Percentiles rank a stretch among this genome's conserved stretches.
phyloP scores from a whole-genome alignment of 768 basidiomycete species.

The Lentinula sp. region DNA sequence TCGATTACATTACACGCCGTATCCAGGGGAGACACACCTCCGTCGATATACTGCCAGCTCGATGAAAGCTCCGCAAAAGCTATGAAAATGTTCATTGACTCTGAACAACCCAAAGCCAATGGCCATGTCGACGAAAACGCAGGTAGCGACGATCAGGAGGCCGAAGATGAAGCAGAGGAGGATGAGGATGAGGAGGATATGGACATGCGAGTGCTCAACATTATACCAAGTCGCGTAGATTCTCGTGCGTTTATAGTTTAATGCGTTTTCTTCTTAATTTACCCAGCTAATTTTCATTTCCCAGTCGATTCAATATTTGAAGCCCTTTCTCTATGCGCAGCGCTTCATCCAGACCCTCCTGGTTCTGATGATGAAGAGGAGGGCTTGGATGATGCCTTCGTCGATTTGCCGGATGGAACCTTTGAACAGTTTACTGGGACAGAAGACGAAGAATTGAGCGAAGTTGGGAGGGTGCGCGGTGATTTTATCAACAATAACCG shows the following conservation, averaged over 20 bases:
- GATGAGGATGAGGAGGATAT: constrained; percentile 17
- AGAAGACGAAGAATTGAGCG: constrained; percentile 69
- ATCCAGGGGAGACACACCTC: constrained; percentile 54
- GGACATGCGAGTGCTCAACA: constrained; percentile 70
- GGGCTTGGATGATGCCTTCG: constrained; percentile 47
- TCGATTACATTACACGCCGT: constrained; percentile 91
- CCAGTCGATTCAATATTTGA: constrained; percentile 84
- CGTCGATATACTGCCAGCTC: constrained; percentile 90
- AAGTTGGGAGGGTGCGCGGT: constrained; percentile 92
- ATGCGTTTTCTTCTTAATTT: not conserved
- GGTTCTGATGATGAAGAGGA: constrained; percentile 40
- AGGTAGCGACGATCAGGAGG: constrained; percentile 19
- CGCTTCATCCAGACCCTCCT: constrained; percentile 72
- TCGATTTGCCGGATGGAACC: constrained; percentile 41
- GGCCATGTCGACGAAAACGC: constrained; percentile 21
- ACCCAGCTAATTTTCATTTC: not conserved
- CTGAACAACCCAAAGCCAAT: constrained; percentile 18
- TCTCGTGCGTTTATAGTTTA: constrained; percentile 45
- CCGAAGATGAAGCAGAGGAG: constrained; percentile 18
- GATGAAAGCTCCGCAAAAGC: constrained; percentile 48
- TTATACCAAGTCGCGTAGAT: constrained; percentile 54
- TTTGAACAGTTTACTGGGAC: constrained; percentile 55
- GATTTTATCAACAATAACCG: constrained; percentile 74
- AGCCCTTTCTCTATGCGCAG: constrained; percentile 77
- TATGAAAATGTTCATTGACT: not conserved